phyloP scores from a whole-genome alignment of 2,329 filamentous ascomycete species.

The Xylaria hypoxylon region DNA sequence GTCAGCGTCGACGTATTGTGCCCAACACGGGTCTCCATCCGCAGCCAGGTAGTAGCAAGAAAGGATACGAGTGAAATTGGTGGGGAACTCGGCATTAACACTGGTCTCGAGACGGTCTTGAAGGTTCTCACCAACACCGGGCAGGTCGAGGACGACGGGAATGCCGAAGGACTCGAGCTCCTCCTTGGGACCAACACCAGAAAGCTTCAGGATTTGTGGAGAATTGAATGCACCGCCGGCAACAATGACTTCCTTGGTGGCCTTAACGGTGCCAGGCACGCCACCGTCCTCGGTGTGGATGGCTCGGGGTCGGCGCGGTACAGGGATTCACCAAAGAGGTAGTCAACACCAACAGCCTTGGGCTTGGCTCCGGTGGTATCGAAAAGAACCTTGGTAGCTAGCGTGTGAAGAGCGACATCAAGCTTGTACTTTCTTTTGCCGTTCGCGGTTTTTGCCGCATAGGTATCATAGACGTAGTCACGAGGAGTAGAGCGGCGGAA shows the following conservation, averaged over 20 bases:
- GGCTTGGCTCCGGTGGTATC: slow-evolving; percentile 54
- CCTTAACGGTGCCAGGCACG: slow-evolving; percentile 51
- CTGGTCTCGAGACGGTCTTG: slow-evolving; percentile 66
- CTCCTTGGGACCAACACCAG: slow-evolving; percentile 56
- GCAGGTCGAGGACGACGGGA: slow-evolving; percentile 62
- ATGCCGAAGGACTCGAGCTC: slow-evolving; percentile 54
- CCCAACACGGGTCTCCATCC: slow-evolving; percentile 52
- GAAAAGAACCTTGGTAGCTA: slow-evolving; percentile 60
- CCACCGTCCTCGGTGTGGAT: slow-evolving; percentile 43
- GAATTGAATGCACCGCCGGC: slow-evolving; percentile 65
- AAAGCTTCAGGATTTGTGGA: slow-evolving; percentile 65
- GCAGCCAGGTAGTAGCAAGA: slow-evolving; percentile 52
- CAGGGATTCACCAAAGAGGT: slow-evolving; percentile 59
- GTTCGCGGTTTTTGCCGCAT: slow-evolving; percentile 50
- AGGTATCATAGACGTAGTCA: slow-evolving; percentile 57
- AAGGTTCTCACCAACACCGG: slow-evolving; percentile 69
- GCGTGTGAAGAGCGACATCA: slow-evolving; percentile 62
- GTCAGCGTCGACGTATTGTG: slow-evolving; percentile 42
- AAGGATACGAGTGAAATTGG: slow-evolving; percentile 53
- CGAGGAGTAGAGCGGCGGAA: slow-evolving; percentile 65
- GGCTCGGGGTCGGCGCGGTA: slow-evolving; percentile 58
- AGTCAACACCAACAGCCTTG: slow-evolving; percentile 62
- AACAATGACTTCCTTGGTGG: slow-evolving; percentile 61
- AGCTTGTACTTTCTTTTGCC: slow-evolving; percentile 67
- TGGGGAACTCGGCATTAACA: slow-evolving; percentile 57